phyloP scores from a whole-genome alignment of 768 basidiomycete genomes.

The Mycena capillaripes region DNA sequence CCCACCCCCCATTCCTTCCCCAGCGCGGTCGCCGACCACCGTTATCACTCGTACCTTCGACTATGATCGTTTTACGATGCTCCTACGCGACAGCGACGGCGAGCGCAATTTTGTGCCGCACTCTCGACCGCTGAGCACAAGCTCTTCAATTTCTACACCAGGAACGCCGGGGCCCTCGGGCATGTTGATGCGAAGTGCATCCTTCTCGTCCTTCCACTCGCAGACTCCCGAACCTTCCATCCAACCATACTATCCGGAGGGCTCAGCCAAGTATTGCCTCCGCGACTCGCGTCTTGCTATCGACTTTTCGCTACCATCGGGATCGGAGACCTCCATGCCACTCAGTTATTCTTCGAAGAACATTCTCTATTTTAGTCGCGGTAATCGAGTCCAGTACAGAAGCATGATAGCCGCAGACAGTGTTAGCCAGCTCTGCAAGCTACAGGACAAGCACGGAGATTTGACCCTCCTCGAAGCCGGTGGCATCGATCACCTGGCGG shows the following conservation, averaged over 20 bases:
- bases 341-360: constrained; percentile 59
- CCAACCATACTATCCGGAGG: constrained; percentile 48
- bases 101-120: constrained; percentile 30
- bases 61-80: constrained; percentile 26
- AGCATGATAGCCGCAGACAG: constrained; percentile 53
- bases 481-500: constrained; percentile 61
- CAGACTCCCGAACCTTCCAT: constrained; percentile 34
- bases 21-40: constrained; percentile 4
- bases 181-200: constrained; percentile 44
- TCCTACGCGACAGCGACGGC: constrained; percentile 2
- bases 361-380: constrained; percentile 60
- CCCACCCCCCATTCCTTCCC: constrained; percentile 41
- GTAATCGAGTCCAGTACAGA: constrained; percentile 69
- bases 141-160: constrained; percentile 8
- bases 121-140: constrained; percentile 24
- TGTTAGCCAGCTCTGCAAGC: constrained; percentile 60
- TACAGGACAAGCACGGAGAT: constrained; percentile 61
- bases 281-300: constrained; percentile 50
- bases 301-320: constrained; percentile 47
- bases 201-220: constrained; percentile 40
- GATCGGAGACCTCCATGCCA: constrained; percentile 36
- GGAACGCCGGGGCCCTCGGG: constrained; percentile 19
- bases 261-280: constrained; percentile 51
- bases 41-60: constrained; percentile 36
- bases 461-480: constrained; percentile 59